Conservation (phyloP, 1,284 basidiomycete genomes). For the Papiliotrema nemorosa region DNA sequence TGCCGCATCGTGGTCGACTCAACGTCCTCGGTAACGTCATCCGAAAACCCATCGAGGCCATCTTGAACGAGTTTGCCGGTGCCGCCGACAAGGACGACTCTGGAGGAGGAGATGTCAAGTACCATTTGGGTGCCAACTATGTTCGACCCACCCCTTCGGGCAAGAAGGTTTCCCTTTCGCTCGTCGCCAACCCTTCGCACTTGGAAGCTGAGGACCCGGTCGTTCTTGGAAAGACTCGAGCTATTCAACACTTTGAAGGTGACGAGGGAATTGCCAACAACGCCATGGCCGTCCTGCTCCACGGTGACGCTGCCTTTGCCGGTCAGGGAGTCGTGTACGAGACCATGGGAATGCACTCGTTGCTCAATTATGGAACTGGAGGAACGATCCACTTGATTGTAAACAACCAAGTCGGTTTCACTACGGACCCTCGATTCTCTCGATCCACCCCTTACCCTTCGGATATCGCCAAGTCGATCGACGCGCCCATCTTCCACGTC, state of each 20-base stretch:
- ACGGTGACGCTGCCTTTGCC: slow-evolving; percentile 98
- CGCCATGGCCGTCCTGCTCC: slow-evolving; percentile 91
- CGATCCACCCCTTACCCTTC: slow-evolving; percentile 99
- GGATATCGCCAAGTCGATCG: slow-evolving; percentile 97
- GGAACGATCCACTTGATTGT: slow-evolving; percentile 98
- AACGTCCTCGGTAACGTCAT: slow-evolving; percentile 99
- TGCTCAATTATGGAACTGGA: slow-evolving; percentile 93
- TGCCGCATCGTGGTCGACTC: slow-evolving; percentile 98
- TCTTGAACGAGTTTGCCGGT: slow-evolving; percentile 89
- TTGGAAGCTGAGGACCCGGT: slow-evolving; percentile 96
- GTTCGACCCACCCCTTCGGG: slow-evolving; percentile 96
- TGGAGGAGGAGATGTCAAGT: slow-evolving; percentile 97
- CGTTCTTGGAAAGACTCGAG: slow-evolving; percentile 95
- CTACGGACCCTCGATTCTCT: slow-evolving; percentile 94
- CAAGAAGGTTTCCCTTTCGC: slow-evolving; percentile 94
- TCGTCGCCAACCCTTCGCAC: slow-evolving; percentile 98
- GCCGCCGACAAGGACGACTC: slow-evolving; percentile 66
- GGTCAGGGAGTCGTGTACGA: slow-evolving; percentile 99
- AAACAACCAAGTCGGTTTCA: slow-evolving; percentile 99
- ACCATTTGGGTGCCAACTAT: slow-evolving; percentile 98
- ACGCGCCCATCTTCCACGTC: slow-evolving; percentile 99
- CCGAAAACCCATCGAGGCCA: slow-evolving; percentile 96
- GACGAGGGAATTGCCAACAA: slow-evolving; percentile 73
- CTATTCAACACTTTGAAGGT: slow-evolving; percentile 90
- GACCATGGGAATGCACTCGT: slow-evolving; percentile 97